A percentile compares a stretch with the other conserved stretches of the same genome.
These are phyloP conservation scores for Hypoxylon sp. DNA, from an alignment of 2,329 filamentous ascomycete species.

Conservation along the genomic window DNA sequence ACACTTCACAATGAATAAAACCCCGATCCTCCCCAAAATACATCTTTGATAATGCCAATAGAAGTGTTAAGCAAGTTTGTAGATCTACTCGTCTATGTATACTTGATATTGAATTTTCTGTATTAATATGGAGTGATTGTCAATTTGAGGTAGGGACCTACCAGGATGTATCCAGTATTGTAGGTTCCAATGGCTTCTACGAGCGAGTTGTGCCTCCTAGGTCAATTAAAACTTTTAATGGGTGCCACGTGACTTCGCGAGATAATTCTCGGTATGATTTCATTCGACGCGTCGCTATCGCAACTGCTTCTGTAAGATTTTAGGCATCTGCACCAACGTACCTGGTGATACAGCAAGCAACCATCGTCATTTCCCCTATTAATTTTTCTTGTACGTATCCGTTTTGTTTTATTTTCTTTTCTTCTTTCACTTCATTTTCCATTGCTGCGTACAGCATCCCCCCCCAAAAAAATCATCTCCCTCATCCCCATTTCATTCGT, in stretches of 20 bases:
- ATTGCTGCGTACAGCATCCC: background rate
- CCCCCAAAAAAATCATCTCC: background rate
- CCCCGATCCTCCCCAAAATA: slow-evolving; percentile 38
- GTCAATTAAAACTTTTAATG: slow-evolving; percentile 26
- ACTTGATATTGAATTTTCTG: background rate
- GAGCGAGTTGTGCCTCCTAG: background rate
- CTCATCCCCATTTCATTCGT: background rate
- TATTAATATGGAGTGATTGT: background rate
- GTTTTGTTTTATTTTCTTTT: background rate
- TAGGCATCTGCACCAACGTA: background rate
- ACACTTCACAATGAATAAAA: slow-evolving; percentile 52
- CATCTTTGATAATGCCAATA: slow-evolving; percentile 22
- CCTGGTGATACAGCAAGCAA: background rate
- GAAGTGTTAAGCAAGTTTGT: slow-evolving; percentile 13
- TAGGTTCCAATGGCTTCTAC: background rate
- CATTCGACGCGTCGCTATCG: slow-evolving; percentile 39
- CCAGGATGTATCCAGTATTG: no score
- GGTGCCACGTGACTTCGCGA: slow-evolving; percentile 50
- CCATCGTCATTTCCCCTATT: background rate
- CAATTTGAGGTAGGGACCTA: background rate
- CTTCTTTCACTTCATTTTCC: background rate
- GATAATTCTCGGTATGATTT: slow-evolving; percentile 17
- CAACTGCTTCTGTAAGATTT: background rate
- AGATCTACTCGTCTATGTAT: slow-evolving; percentile 15
- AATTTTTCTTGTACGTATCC: background rate